Conservation (phyloP, 106 monocot species). For the Posidonia australis region DNA sequence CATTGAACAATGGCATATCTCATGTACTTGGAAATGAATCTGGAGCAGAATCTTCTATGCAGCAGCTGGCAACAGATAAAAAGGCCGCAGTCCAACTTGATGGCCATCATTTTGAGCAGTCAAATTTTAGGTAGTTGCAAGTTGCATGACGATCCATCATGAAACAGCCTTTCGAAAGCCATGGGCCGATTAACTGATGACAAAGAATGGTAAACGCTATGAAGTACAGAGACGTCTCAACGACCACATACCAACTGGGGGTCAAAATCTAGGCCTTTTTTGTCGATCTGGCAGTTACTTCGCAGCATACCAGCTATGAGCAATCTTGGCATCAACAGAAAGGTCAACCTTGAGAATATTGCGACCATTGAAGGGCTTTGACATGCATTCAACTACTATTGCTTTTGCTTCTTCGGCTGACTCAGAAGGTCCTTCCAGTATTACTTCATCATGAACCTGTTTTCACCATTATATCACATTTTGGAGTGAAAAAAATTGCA, state of each 20-base stretch:
- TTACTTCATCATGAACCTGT: slow-evolving; percentile 98
- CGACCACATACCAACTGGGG: background rate
- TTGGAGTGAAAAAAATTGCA: no score
- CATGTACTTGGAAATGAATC: no score
- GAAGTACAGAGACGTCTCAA: background rate
- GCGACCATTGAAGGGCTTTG: slow-evolving; percentile 73
- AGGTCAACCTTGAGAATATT: slow-evolving; percentile 75
- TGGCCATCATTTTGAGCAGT: no score
- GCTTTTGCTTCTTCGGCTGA: slow-evolving; percentile 80
- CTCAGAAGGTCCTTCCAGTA: slow-evolving; percentile 84
- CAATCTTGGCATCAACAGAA: slow-evolving; percentile 85
- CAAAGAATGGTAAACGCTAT: no score
- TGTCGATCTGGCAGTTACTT: slow-evolving; percentile 27
- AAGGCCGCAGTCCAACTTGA: no score
- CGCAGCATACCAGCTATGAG: slow-evolving; percentile 88
- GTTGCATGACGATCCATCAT: no score
- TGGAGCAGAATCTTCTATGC: no score
- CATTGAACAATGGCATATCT: no score
- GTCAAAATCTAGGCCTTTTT: background rate
- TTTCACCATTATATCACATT: background rate
- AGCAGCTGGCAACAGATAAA: no score
- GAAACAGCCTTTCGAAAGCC: no score
- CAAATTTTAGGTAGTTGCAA: no score
- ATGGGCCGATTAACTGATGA: no score
- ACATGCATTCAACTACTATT: slow-evolving; percentile 94